phyloP scores from a whole-genome alignment of 176 grass and related monocot species.

The Chrysopogon serrulatus region DNA sequence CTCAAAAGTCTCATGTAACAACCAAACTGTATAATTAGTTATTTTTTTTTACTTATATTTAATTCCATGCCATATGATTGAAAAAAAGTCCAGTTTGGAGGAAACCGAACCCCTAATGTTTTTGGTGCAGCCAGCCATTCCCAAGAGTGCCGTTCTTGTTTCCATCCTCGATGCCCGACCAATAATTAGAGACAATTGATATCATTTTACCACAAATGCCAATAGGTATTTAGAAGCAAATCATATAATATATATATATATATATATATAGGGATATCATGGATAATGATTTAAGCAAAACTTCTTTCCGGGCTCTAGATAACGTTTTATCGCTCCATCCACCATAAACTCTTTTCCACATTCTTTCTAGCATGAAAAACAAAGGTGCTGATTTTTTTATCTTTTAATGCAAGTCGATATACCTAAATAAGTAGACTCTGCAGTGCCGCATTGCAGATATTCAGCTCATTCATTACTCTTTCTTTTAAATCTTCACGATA shows the following conservation, averaged over 20 bases:
- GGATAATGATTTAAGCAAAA: neutral
- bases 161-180: neutral
- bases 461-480: neutral
- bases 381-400: no score
- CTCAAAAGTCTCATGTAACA: no score
- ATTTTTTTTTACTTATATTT: no score
- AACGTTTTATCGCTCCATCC: neutral
- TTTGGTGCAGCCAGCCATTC: neutral
- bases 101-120: neutral
- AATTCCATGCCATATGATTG: no score
- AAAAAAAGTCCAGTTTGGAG: no score
- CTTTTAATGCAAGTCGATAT: no score
- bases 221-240: neutral
- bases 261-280: neutral
- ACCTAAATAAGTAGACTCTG: no score
- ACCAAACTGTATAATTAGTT: no score
- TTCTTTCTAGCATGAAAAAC: neutral
- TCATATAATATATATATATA: no score
- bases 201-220: neutral
- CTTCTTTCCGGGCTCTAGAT: neutral
- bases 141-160: neutral
- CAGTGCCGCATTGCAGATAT: no score
- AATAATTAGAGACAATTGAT: neutral
- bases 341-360: neutral
- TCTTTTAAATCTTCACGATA: no score